Evolutionary conservation across 495 filamentous ascomycete species (phyloP).

Genomic region (Pyrenula massariospora): DNA sequence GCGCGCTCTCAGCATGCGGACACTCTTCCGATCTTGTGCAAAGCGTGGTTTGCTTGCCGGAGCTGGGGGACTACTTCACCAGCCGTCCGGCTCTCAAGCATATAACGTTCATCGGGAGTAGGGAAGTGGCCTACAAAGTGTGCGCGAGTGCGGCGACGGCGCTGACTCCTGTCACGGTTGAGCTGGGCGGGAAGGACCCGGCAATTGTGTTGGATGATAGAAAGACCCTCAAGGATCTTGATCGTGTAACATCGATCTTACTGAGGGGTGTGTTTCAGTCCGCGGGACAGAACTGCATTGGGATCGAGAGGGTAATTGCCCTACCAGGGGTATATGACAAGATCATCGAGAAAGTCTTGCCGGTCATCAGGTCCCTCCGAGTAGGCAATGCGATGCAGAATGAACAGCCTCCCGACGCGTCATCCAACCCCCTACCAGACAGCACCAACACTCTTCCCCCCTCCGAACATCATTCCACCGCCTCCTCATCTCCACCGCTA

Average conservation of each 20-base stretch:
- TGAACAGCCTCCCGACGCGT: background rate
- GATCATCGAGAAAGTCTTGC: constrained; percentile 58
- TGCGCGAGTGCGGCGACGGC: constrained; percentile 72
- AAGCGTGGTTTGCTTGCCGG: constrained; percentile 74
- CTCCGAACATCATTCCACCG: too few relatives aligned
- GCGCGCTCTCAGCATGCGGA: constrained; percentile 71
- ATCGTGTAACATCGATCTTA: constrained; percentile 63
- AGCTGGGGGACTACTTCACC: constrained; percentile 70
- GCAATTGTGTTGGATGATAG: constrained; percentile 81
- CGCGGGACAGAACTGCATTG: constrained; percentile 97
- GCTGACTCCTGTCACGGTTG: constrained; percentile 73
- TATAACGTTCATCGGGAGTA: constrained; percentile 94
- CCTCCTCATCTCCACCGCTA: constrained; percentile 2
- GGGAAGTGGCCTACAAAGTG: constrained; percentile 77
- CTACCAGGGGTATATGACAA: constrained; percentile 59
- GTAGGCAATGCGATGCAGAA: constrained; percentile 46
- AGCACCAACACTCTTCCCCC: too few relatives aligned
- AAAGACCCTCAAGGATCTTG: constrained; percentile 41
- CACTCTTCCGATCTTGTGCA: constrained; percentile 78
- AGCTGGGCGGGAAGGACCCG: constrained; percentile 93
- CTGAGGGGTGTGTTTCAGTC: constrained; percentile 91
- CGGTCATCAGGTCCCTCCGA: constrained; percentile 59
- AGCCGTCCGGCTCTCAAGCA: constrained; percentile 76
- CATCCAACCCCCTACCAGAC: background rate
- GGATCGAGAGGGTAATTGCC: constrained; percentile 85